Percentiles rank a stretch among this genome's conserved stretches.
These are phyloP conservation scores for Ilex asprella DNA, from an alignment of 257 asterid genomes.

Conservation along the genomic window DNA sequence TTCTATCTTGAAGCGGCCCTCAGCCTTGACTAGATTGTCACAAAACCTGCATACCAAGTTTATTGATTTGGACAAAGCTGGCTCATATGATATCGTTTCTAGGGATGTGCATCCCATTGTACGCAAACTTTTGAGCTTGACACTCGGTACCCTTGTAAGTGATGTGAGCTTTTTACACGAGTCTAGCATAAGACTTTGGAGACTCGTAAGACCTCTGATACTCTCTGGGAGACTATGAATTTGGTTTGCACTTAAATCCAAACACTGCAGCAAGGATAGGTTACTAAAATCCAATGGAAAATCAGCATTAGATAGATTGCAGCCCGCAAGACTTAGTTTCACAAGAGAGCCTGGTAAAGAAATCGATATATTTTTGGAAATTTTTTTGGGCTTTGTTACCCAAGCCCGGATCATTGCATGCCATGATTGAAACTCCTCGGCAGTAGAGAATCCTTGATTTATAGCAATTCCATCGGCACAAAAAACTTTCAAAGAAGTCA, in stretches of 20 bases:
- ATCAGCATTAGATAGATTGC: constrained; percentile 12
- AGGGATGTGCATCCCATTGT: too few species aligned
- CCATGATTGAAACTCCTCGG: constrained; percentile 6
- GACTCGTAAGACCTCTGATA: constrained; percentile 8
- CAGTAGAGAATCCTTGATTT: not conserved
- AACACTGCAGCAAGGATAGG: not conserved
- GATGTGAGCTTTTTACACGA: constrained; percentile 8
- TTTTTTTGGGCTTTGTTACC: not conserved
- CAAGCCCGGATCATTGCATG: constrained; percentile 4
- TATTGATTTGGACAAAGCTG: too few species aligned
- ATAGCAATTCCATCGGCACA: constrained; percentile 13
- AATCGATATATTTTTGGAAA: not conserved
- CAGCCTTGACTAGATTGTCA: constrained; percentile 3
- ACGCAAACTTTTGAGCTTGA: too few species aligned
- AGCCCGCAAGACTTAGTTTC: constrained; percentile 9
- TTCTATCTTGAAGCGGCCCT: constrained; percentile 9
- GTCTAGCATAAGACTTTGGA: constrained; percentile 1
- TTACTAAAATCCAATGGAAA: constrained; percentile 4
- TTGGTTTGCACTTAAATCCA: constrained; percentile 12
- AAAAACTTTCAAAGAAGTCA: constrained; percentile 7
- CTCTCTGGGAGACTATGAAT: constrained; percentile 10
- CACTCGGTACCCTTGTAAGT: not conserved
- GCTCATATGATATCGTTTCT: too few species aligned
- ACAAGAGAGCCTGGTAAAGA: constrained; percentile 9
- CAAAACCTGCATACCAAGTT: not conserved